These are phyloP conservation scores for Nannochloris sp. DNA, from an alignment of 139 green algal genomes.

Conservation along the genomic window DNA sequence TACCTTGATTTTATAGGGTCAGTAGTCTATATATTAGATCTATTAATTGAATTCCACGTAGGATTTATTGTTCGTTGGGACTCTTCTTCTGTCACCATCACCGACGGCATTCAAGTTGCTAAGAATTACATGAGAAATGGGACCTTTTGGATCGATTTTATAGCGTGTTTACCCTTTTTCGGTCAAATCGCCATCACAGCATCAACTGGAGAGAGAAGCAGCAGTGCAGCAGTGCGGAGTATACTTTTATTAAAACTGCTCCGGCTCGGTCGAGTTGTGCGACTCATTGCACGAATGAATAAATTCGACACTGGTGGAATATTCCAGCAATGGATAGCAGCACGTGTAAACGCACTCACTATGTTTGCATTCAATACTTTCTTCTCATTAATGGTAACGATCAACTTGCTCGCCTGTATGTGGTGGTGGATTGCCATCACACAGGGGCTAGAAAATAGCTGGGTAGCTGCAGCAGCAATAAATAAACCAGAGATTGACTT, in stretches of 20 bases:
- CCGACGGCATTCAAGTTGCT: conserved; percentile 7
- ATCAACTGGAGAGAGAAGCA: background rate
- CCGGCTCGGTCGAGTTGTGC: conserved; percentile 11
- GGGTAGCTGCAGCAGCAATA: background rate
- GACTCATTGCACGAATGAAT: background rate
- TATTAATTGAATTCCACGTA: conserved; percentile 15
- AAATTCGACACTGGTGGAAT: background rate
- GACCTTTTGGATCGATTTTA: conserved; percentile 11
- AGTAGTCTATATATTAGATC: conserved; percentile 10
- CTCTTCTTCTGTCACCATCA: background rate
- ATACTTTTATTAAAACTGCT: conserved; percentile 8
- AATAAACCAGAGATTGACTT: conserved; percentile 5
- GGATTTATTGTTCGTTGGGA: conserved; percentile 22
- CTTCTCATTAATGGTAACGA: conserved; percentile 10
- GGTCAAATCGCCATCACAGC: background rate
- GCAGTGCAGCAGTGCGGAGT: background rate
- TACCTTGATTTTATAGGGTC: conserved; percentile 6
- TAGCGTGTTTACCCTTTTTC: conserved; percentile 5
- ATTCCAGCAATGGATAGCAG: background rate
- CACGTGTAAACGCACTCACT: background rate
- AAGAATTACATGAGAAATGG: conserved; percentile 9
- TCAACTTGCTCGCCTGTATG: conserved; percentile 17
- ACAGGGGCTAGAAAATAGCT: conserved; percentile 18
- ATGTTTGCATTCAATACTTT: background rate
- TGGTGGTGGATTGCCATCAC: conserved; percentile 18